Conservation (phyloP, 768 basidiomycete species). For the Boletellus ananiceps region DNA sequence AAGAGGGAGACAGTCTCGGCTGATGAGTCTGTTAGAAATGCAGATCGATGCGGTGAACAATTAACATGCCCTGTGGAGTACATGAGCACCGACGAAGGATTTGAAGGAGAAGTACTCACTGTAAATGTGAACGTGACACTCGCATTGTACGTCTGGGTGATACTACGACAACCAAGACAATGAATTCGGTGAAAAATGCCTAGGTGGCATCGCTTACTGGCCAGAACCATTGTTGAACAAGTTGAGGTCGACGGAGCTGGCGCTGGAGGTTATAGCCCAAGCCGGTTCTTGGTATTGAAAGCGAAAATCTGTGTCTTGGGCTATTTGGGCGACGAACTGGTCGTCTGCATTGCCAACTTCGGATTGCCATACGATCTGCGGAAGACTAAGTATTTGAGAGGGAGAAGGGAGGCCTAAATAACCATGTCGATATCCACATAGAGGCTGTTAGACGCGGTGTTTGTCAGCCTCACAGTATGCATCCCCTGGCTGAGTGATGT, state of each 20-base stretch:
- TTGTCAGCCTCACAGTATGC: conserved; percentile 35
- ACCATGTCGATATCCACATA: conserved; percentile 48
- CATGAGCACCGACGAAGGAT: conserved; percentile 3
- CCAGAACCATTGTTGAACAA: conserved; percentile 41
- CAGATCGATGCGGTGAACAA: not conserved
- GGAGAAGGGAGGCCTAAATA: not conserved
- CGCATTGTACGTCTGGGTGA: conserved; percentile 33
- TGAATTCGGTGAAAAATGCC: not conserved
- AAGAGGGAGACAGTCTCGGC: conserved; percentile 44
- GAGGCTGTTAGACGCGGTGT: conserved; percentile 30
- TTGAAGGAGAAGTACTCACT: conserved; percentile 24
- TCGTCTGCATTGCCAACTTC: conserved; percentile 18
- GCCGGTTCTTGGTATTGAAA: conserved; percentile 37
- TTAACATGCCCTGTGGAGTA: conserved; percentile 18
- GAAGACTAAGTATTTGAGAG: not conserved
- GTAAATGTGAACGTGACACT: conserved; percentile 37
- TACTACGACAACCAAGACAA: conserved; percentile 19
- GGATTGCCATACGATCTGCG: conserved; percentile 30
- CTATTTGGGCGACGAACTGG: conserved; percentile 11
- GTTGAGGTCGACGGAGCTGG: conserved; percentile 29
- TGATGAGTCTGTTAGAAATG: conserved; percentile 10
- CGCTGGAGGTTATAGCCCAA: conserved; percentile 32
- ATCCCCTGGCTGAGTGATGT: conserved; percentile 28
- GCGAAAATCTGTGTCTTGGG: conserved; percentile 36
- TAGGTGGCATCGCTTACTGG: conserved; percentile 28